Base-by-base conservation (phyloP, 2,329 filamentous ascomycete genomes). In the Aspergillus niger region DNA sequence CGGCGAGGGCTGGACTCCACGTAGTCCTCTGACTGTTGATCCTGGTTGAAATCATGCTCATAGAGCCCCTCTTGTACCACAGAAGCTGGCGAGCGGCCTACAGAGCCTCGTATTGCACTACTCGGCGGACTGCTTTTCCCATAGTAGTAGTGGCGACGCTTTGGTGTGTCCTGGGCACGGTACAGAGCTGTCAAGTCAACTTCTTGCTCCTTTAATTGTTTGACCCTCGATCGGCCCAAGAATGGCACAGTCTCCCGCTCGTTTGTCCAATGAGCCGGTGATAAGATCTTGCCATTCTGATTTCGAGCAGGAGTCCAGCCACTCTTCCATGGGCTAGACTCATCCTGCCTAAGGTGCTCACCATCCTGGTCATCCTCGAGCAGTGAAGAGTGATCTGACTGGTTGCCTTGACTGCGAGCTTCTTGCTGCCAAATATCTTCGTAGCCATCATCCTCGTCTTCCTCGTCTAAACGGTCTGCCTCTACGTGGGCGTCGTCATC, bases 371-470 rank as follows among this genome's bases (percentile, higher is more conserved):
- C 60, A 17, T 60, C 52, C 50, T 65, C 55, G 41, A 60, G 53
- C 52, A 63, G 57, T 32, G 67, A 65, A 15, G 67, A 69, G 30
- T 63, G 67, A 57, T 72, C 67, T 11, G 72, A 72, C 10, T 69
- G 63, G 20, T 72, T 67, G 44, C 72, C 75, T 44, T 75, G 70
- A 52, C 78, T 74, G n/a, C 71, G 69, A 43, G 77, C 76, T 64
- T 80, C 76, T 64, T 77, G 74, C 63, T 81, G 79, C 80, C 80
- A 82, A 28, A 82, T 81, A 56, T 82, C 80, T 54, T 76, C 77
- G 58, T 76, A 77, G 13, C 72, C 78, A 41, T 76, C 76, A 15
- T 73, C 70, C 11, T 73, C 71, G 10, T 69, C 67, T 10, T 64
- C 63, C 3, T 63, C 57, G 20, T 67, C 57, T 7, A 63, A 60